Evolutionary conservation across 768 basidiomycete species (phyloP).

Genomic region (Paxillus ammoniavirescens): DNA sequence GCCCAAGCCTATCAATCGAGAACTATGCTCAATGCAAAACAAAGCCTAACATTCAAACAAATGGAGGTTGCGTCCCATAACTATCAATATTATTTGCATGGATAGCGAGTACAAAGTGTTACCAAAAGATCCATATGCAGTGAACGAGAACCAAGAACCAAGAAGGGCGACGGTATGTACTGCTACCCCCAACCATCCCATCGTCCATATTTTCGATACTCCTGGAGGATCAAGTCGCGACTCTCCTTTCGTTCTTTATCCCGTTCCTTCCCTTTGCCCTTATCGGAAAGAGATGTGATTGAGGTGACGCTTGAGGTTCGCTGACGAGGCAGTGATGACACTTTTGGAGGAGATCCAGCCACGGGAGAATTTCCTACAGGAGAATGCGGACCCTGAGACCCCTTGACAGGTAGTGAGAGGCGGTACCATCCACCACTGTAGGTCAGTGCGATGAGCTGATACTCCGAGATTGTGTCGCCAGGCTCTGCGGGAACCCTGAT

Average conservation of each 20-base stretch:
- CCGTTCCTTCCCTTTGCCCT: conserved; percentile 57
- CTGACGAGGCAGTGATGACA: conserved; percentile 37
- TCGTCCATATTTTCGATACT: conserved; percentile 79
- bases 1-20: too few relatives aligned
- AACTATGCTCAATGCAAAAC: too few relatives aligned
- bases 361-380: conserved; percentile 7
- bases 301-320: conserved; percentile 60
- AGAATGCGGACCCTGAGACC: conserved; percentile 17
- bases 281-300: conserved; percentile 41
- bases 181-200: conserved; percentile 84
- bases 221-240: conserved; percentile 65
- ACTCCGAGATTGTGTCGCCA: conserved; percentile 43
- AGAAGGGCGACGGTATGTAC: too few relatives aligned
- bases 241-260: conserved; percentile 57
- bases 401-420: conserved; percentile 54
- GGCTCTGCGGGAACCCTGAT: conserved; percentile 48
- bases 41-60: too few relatives aligned
- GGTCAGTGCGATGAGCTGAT: conserved; percentile 83
- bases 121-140: too few relatives aligned
- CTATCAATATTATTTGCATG: too few relatives aligned
- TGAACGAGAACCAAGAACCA: background rate
- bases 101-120: too few relatives aligned
- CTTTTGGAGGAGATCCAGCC: conserved; percentile 45
- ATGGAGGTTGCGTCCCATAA: too few relatives aligned
- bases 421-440: conserved; percentile 94